Percentiles rank a stretch among this genome's conserved stretches.
Evolutionary conservation across 2,329 filamentous ascomycete species (phyloP).

Genomic region (Cordyceps tenuipes): DNA sequence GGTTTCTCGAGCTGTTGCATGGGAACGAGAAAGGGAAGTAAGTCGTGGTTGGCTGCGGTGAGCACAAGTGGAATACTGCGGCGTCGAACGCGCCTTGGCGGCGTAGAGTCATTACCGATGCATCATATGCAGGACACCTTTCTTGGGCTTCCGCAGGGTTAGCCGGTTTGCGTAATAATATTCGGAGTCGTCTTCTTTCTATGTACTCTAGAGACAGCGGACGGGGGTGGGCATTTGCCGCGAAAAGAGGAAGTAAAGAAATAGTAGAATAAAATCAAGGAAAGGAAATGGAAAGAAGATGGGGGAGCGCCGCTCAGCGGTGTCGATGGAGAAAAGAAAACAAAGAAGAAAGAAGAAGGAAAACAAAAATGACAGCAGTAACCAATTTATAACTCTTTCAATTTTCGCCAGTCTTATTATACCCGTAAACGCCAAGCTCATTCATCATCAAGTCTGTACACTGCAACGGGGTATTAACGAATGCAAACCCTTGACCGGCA

Average conservation of each 20-base stretch:
- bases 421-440: neutral
- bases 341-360: neutral
- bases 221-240: neutral
- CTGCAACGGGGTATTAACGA: neutral
- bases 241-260: neutral
- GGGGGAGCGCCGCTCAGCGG: neutral
- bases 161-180: neutral
- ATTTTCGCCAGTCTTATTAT: neutral
- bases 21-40: neutral
- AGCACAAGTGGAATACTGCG: neutral
- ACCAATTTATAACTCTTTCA: neutral
- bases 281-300: neutral
- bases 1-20: neutral
- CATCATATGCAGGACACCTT: neutral
- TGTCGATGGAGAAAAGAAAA: neutral
- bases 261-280: neutral
- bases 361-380: neutral
- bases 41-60: neutral
- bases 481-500: neutral
- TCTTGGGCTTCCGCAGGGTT: neutral
- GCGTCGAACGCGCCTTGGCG: neutral
- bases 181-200: neutral
- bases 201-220: neutral
- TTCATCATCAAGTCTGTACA: neutral
- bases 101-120: neutral